Conservation (phyloP, 352 stramenopile species). For the Pythium volutum region DNA sequence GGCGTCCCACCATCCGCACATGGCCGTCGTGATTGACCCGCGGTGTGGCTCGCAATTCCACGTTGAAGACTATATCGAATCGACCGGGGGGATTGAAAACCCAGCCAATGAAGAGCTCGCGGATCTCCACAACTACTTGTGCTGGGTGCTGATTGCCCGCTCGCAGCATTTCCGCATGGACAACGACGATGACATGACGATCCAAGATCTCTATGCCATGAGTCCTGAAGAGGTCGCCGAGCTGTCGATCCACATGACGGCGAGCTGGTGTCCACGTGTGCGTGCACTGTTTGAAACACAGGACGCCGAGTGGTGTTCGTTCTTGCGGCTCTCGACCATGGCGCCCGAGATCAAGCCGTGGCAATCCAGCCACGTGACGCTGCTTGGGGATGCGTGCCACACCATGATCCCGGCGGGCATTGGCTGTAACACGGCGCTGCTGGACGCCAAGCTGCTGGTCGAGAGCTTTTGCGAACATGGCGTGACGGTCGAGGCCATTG, state of each 20-base stretch:
- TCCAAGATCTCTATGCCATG: conserved; percentile 50
- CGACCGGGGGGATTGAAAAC: conserved; percentile 14
- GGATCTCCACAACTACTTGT: conserved; percentile 54
- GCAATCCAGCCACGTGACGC: conserved; percentile 43
- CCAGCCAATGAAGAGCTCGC: conserved; percentile 21
- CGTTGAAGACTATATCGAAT: conserved; percentile 31
- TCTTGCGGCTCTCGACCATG: conserved; percentile 65
- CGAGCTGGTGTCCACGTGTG: conserved; percentile 43
- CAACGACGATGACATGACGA: conserved; percentile 18
- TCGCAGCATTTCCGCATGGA: conserved; percentile 40
- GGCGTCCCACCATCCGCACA: conserved; percentile 37
- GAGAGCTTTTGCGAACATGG: conserved; percentile 41
- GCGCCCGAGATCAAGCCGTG: conserved; percentile 49
- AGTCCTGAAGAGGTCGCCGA: conserved; percentile 39
- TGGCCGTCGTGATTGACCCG: conserved; percentile 62
- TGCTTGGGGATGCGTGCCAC: conserved; percentile 61
- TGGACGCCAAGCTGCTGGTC: conserved; percentile 41
- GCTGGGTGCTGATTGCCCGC: conserved; percentile 56
- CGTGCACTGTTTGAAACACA: conserved; percentile 44
- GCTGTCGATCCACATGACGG: conserved; percentile 53
- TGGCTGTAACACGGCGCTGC: conserved; percentile 55
- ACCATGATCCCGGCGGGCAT: conserved; percentile 62
- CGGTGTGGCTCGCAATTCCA: conserved; percentile 34
- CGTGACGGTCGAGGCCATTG: conserved; percentile 49
- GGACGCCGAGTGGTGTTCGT: conserved; percentile 48